Base-by-base conservation (phyloP, 176 grass and related monocot species). In the Aechmea fasciata region DNA sequence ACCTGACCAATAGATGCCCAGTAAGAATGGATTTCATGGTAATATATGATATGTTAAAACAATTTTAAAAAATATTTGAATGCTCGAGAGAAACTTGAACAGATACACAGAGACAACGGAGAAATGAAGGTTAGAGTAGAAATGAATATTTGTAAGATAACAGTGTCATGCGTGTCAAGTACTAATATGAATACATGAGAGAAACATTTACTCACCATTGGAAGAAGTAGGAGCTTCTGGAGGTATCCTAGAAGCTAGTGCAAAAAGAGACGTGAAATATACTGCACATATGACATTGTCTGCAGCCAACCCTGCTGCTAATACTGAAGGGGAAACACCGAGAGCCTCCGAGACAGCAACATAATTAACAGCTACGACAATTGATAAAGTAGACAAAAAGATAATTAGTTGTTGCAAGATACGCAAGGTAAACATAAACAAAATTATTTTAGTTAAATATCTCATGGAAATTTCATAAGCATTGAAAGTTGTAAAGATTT, bases 221-320 rank as follows among this genome's bases (percentile, higher is more conserved):
- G 65, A 20, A 13, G 75, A 52, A 12, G 49, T 62, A 12, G 64
- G 23, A 66, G 48, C 9, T 74, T 96, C 91, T 3, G 76, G 71
- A 8, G 82, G 87, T 50, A 90, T 90, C 13, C 77, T 90, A 63
- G 82, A 74, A n/a, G 84, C 81, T 28, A 96, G 66, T 50, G 84
- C 84, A 75, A 90, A 90, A 25, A 90, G 78, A 24, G 75, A 84
- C 8, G 87, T 83, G 62, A 96, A 96, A 67, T 87, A 96, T 25
- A 87, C 25, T 63, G 91, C 87, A 54, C 91, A 90, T 78, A 90
- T 96, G 17, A 96, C 52, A 80, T 96, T 96, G 68, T 90, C 91
- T 11, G 91, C 87, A 23, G 91, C 83, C 7, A 87, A 63, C 22
- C 91, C 91, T 23, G 91, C 87, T 0, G 84, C 81, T 53, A 85